Conservation (phyloP, 2,329 filamentous ascomycete genomes). For the Arthroderma uncinatum region DNA sequence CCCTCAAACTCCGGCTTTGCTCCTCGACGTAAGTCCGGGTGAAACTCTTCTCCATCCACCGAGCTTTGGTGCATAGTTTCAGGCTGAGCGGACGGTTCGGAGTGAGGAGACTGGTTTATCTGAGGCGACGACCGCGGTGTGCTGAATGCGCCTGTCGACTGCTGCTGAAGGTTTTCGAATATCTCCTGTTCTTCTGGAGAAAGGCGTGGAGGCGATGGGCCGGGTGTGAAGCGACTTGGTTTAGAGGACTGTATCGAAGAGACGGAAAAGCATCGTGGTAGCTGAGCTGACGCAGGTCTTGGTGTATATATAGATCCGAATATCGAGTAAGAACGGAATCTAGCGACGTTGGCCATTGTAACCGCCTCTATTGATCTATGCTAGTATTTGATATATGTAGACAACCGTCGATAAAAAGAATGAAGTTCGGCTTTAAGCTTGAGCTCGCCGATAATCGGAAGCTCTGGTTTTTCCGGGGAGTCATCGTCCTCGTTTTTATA, state of each 20-base stretch:
- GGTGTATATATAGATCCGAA: neutral
- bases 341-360: neutral
- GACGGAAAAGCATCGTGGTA: conserved; percentile 4
- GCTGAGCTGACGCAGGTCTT: neutral
- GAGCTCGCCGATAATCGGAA: conserved; percentile 2
- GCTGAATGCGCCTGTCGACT: conserved; percentile 65
- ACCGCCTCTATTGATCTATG: neutral
- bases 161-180: conserved; percentile 73
- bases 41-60: conserved; percentile 54
- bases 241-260: conserved; percentile 17
- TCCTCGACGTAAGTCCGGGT: conserved; percentile 62
- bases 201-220: conserved; percentile 69
- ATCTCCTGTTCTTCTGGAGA: conserved; percentile 81
- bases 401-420: neutral
- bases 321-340: neutral
- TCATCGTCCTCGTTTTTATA: neutral
- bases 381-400: neutral
- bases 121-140: conserved; percentile 39
- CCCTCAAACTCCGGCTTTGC: conserved; percentile 87
- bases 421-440: neutral
- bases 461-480: conserved; percentile 2
- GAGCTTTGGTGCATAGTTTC: conserved; percentile 16
- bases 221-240: conserved; percentile 20
- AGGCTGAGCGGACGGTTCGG: conserved; percentile 30
- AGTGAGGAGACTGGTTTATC: conserved; percentile 35